Conservation (phyloP, 2,329 filamentous ascomycete genomes). For the Colletotrichum nymphaeae region DNA sequence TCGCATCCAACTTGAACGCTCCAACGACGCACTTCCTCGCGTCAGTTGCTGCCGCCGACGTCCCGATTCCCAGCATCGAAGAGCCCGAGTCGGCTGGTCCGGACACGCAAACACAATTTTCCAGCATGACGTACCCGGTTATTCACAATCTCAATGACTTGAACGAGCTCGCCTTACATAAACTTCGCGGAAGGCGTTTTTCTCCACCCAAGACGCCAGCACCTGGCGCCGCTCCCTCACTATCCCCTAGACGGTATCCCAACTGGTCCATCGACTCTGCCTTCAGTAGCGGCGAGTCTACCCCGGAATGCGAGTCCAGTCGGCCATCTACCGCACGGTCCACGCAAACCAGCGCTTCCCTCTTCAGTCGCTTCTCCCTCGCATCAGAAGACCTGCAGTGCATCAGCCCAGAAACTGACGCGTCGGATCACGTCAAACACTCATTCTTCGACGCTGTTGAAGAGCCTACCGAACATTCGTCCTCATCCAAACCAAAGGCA, state of each 20-base stretch:
- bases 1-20: conserved; percentile 63
- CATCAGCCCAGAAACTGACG: conserved; percentile 61
- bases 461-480: conserved; percentile 3
- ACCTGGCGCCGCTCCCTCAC: conserved; percentile 55
- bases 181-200: conserved; percentile 54
- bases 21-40: conserved; percentile 76
- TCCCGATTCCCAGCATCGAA: conserved; percentile 74
- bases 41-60: conserved; percentile 73
- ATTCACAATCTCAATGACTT: conserved; percentile 49
- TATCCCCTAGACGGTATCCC: conserved; percentile 62
- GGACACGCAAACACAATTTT: conserved; percentile 59
- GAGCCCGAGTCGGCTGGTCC: conserved; percentile 54
- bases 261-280: conserved; percentile 70
- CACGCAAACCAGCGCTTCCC: conserved; percentile 67
- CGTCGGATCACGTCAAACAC: conserved; percentile 43
- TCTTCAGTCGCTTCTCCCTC: conserved; percentile 67
- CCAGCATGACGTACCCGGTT: conserved; percentile 46
- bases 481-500: conserved; percentile 29
- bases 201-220: conserved; percentile 71
- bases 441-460: conserved; percentile 9
- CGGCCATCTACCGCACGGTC: conserved; percentile 70
- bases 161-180: conserved; percentile 45
- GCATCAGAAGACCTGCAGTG: conserved; percentile 67
- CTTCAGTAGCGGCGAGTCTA: conserved; percentile 68
- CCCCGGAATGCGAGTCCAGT: conserved; percentile 68